Evolutionary conservation across 164 flowering plant species (phyloP).

Genomic region (Magnolia officinalis): DNA sequence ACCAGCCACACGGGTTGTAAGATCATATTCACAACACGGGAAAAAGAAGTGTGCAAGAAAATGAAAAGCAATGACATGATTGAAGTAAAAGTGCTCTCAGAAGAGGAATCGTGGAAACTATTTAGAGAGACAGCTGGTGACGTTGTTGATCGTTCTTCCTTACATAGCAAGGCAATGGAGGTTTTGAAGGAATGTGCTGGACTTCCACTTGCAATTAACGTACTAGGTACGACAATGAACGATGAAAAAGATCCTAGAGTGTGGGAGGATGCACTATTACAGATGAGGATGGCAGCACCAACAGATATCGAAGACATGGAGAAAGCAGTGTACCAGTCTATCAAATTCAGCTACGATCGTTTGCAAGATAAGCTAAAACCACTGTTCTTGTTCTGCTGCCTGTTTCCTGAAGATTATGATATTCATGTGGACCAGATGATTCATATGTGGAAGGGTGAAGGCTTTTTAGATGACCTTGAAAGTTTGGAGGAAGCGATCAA

Average conservation of each 20-base stretch:
- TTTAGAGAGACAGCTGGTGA: constrained; percentile 4
- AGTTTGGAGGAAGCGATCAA: no score
- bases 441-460: no score
- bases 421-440: no score
- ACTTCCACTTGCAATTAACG: constrained; percentile 8
- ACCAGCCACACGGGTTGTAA: no score
- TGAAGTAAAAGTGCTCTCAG: constrained; percentile 2
- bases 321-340: no score
- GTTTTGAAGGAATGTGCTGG: constrained; percentile 13
- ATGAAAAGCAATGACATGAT: constrained; percentile 8
- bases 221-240: constrained; percentile 9
- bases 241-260: background rate
- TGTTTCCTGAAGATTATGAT: no score
- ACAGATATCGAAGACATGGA: background rate
- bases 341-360: no score
- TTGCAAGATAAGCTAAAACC: no score
- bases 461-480: no score
- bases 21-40: no score
- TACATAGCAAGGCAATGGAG: background rate
- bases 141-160: background rate
- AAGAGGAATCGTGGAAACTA: constrained; percentile 12
- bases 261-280: constrained; percentile 11
- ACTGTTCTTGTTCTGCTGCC: no score
- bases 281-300: background rate
- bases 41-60: background rate